Evolutionary conservation across 495 filamentous ascomycete species (phyloP).

Genomic region (Viridothelium virens): DNA sequence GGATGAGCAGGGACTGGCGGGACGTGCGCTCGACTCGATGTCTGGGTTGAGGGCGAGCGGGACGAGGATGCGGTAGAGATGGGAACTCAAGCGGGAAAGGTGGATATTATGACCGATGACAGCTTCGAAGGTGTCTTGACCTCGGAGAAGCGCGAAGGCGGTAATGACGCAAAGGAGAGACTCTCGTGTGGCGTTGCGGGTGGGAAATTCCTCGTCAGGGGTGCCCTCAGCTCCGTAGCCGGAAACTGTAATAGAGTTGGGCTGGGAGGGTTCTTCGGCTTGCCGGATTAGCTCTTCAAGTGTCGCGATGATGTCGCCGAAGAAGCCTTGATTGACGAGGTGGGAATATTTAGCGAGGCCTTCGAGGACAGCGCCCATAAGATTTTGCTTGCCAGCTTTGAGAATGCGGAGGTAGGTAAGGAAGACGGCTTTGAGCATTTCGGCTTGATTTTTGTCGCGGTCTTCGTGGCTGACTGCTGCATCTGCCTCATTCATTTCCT

Average conservation of each 20-base stretch:
- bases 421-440: constrained; percentile 93
- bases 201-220: constrained; percentile 40
- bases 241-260: not conserved
- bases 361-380: constrained; percentile 92
- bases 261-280: constrained; percentile 41
- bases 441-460: constrained; percentile 81
- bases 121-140: constrained; percentile 66
- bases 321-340: constrained; percentile 96
- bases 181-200: constrained; percentile 69
- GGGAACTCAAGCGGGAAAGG: constrained; percentile 85
- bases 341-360: constrained; percentile 88
- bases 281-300: constrained; percentile 81
- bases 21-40: constrained; percentile 74
- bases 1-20: constrained; percentile 73
- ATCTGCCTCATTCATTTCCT: constrained; percentile 90
- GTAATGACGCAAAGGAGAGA: constrained; percentile 91
- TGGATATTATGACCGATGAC: constrained; percentile 66
- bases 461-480: constrained; percentile 86
- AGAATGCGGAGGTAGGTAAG: constrained; percentile 89
- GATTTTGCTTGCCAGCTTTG: constrained; percentile 63
- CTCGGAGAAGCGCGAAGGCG: constrained; percentile 84
- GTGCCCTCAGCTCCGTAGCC: constrained; percentile 37
- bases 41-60: constrained; percentile 71
- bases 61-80: constrained; percentile 79
- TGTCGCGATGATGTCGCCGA: constrained; percentile 89